Percentiles rank a stretch among this genome's conserved stretches.
Evolutionary conservation across 495 filamentous ascomycete species (phyloP).

Genomic region (Lepraria neglecta): DNA sequence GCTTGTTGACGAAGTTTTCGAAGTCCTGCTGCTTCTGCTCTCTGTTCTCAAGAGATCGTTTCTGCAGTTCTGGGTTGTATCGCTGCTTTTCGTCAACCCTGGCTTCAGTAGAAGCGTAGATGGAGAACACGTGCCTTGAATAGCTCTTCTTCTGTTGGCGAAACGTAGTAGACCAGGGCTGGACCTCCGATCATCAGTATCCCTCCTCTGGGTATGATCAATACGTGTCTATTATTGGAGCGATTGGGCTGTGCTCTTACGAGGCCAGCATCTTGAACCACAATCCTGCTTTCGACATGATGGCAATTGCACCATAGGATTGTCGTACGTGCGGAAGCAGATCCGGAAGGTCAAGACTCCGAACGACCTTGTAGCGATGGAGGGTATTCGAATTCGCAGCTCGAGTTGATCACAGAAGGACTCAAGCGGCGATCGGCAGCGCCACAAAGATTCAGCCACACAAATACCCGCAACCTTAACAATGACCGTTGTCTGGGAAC

Average conservation of each 20-base stretch:
- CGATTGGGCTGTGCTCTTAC: slow-evolving; percentile 36
- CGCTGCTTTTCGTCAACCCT: slow-evolving; percentile 39
- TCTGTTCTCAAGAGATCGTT: slow-evolving; percentile 68
- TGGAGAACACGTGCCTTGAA: slow-evolving; percentile 48
- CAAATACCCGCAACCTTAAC: background rate
- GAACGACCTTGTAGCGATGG: background rate
- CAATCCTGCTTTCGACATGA: slow-evolving; percentile 46
- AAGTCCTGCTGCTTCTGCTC: slow-evolving; percentile 72
- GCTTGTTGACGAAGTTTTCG: slow-evolving; percentile 70
- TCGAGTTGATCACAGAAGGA: background rate
- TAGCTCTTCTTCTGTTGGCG: slow-evolving; percentile 85
- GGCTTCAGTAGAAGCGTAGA: background rate
- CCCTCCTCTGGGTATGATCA: slow-evolving; percentile 48
- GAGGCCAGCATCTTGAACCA: slow-evolving; percentile 50
- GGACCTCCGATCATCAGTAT: slow-evolving; percentile 75
- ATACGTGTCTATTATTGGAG: slow-evolving; percentile 17
- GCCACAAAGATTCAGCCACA: slow-evolving; percentile 10
- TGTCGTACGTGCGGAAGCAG: background rate
- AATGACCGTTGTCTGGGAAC: background rate
- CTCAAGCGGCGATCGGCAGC: background rate
- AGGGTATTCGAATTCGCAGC: background rate
- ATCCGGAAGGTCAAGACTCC: background rate
- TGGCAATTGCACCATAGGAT: slow-evolving; percentile 12
- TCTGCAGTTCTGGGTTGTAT: slow-evolving; percentile 91
- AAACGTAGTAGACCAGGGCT: slow-evolving; percentile 69